phyloP scores from a whole-genome alignment of 208 protist genomes.

The Trypanosoma avium region DNA sequence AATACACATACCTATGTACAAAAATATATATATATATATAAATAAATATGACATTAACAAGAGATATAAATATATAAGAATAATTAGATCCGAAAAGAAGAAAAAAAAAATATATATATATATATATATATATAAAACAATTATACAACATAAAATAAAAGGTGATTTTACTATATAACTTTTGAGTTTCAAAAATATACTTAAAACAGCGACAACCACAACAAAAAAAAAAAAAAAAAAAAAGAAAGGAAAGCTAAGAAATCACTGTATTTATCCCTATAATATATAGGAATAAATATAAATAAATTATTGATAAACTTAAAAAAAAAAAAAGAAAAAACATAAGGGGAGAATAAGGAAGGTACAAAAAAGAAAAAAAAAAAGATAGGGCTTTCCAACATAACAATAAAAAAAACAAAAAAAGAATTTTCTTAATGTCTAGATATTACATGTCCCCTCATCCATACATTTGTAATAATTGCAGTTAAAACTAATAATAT shows the following conservation, averaged over 20 bases:
- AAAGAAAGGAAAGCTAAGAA: too few species aligned
- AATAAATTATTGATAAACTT: background rate
- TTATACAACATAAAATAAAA: too few species aligned
- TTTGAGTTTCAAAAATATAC: too few species aligned
- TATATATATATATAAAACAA: too few species aligned
- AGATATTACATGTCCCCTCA: conserved; percentile 10
- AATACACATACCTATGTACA: background rate
- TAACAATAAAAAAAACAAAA: background rate
- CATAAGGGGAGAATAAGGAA: background rate
- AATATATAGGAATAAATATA: too few species aligned
- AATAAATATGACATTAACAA: too few species aligned
- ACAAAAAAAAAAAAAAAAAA: background rate
- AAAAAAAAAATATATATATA: too few species aligned
- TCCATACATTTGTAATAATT: conserved; percentile 20
- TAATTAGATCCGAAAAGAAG: too few species aligned
- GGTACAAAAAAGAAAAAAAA: background rate
- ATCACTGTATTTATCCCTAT: too few species aligned
- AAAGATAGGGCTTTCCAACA: background rate
- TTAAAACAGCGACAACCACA: too few species aligned
- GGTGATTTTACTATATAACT: too few species aligned
- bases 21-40: too few species aligned
- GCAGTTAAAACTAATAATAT: conserved; percentile 14
- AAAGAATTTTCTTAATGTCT: background rate
- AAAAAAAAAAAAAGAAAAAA: conserved; percentile 4
- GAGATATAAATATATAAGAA: background rate